Evolutionary conservation across 208 protist species (phyloP).

Genomic region (Acanthamoeba lenticulata): DNA sequence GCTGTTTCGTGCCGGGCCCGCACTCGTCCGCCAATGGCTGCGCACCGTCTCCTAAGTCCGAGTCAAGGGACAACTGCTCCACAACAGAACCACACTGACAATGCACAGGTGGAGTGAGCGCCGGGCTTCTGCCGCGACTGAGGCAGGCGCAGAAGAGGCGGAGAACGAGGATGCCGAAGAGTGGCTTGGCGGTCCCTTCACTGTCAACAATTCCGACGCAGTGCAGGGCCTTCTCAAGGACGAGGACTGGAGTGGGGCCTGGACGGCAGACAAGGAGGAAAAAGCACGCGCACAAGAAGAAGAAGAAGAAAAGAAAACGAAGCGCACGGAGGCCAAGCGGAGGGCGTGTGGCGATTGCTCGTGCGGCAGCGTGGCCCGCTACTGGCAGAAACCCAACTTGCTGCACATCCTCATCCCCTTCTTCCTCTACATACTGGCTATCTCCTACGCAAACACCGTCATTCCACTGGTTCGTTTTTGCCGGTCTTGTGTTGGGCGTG

Average conservation of each 20-base stretch:
- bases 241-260: not conserved
- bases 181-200: not conserved
- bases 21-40: no score
- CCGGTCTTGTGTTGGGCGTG: not conserved
- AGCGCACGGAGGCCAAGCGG: not conserved
- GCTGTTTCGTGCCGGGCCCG: no score
- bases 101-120: no score
- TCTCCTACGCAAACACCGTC: not conserved
- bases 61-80: no score
- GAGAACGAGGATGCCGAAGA: no score
- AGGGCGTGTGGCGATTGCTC: not conserved
- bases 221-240: not conserved
- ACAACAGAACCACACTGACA: no score
- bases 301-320: not conserved
- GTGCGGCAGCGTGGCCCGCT: not conserved
- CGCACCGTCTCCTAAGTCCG: no score
- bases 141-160: no score
- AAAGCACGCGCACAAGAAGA: not conserved
- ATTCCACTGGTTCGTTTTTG: not conserved
- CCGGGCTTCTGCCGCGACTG: no score
- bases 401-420: slow-evolving; percentile 15
- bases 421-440: slow-evolving; percentile 38
- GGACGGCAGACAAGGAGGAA: not conserved
- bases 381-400: not conserved
- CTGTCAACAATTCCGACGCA: not conserved